Conservation (phyloP, 1,284 basidiomycete species). For the Lignosus rhinocerotis region DNA sequence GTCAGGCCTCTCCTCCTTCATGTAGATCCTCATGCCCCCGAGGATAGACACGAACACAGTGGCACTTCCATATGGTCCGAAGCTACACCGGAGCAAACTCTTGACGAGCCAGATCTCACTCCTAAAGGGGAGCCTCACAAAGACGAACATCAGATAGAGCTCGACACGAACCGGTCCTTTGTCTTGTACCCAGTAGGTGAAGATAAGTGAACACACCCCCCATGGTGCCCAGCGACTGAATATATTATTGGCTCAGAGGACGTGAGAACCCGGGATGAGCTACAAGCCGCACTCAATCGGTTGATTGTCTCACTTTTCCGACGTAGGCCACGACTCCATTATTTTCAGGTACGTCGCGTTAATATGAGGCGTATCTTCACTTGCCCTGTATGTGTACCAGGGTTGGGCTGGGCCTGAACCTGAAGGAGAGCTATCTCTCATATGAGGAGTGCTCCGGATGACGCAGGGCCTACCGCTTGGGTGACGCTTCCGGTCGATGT, state of each 20-base stretch:
- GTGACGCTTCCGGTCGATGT: too few relatives aligned
- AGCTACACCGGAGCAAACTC: not conserved
- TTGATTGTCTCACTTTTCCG: constrained; percentile 80
- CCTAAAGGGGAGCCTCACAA: constrained; percentile 45
- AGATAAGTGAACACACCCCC: constrained; percentile 27
- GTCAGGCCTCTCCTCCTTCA: constrained; percentile 50
- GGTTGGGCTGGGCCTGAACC: too few relatives aligned
- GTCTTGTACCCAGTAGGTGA: constrained; percentile 86
- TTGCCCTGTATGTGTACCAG: too few relatives aligned
- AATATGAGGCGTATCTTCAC: too few relatives aligned
- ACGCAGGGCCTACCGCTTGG: too few relatives aligned
- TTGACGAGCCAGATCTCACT: not conserved
- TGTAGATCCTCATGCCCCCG: constrained; percentile 21
- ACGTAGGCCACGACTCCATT: constrained; percentile 70
- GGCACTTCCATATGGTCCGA: constrained; percentile 7
- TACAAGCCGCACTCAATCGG: constrained; percentile 71
- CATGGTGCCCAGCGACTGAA: constrained; percentile 10
- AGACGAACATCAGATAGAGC: constrained; percentile 82
- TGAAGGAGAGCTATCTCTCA: too few relatives aligned
- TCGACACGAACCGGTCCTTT: constrained; percentile 89
- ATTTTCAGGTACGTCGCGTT: constrained; percentile 71
- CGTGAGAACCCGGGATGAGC: constrained; percentile 42
- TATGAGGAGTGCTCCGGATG: too few relatives aligned
- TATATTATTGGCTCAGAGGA: constrained; percentile 9
- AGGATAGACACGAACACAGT: constrained; percentile 3